Evolutionary conservation across 768 basidiomycete genomes (phyloP), one percentile per base, ranked within the genome.

Genomic region (Hypholoma sublateritium): DNA sequence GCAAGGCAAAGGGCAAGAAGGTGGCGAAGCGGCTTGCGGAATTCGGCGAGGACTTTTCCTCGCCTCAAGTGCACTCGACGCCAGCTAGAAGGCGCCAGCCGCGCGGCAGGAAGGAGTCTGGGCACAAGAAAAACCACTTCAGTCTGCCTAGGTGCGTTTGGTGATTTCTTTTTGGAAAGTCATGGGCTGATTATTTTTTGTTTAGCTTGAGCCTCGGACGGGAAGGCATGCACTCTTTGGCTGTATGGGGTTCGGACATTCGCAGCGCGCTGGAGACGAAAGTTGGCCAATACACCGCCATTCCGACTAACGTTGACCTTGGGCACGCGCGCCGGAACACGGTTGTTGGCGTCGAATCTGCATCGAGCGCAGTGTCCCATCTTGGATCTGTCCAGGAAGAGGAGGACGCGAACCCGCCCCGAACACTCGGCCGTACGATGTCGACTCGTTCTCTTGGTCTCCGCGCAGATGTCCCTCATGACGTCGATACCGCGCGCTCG

Each of bases 151-250:
- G 86, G 86, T 86, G 69, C 50, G 77, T 61, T 21, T 58, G 24
- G 60, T 62, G 4, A 12, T 56, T 22, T n/a, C 7, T 49, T 8
- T 45, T 24, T 22, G 42, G 37, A 5, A 14, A 41, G 41, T 21
- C 49, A 59, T 25, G 24, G 49, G 45, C 44, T 32, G 53, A 36
- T 59, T 59, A n/a, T 56, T 48, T 16, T 61, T 19, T 12, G 21
- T 47, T n/a, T 55, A 90, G 87, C 59, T 76, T 89, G 25, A 75
- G 83, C 59, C 81, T 89, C 36, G 82, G 83, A 42, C 85, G 82
- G 65, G 84, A 84, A 55, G 81, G 80, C 16, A 59, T 80, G 11
- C 80, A 83, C 45, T 75, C 81, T 36, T 67, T 83, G 46, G 69
- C 80, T 4, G 67, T 69, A 16, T 86, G 80, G 85, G 74, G 76